Evolutionary conservation across 768 basidiomycete genomes (phyloP).

Genomic region (Pleurotus pulmonarius): DNA sequence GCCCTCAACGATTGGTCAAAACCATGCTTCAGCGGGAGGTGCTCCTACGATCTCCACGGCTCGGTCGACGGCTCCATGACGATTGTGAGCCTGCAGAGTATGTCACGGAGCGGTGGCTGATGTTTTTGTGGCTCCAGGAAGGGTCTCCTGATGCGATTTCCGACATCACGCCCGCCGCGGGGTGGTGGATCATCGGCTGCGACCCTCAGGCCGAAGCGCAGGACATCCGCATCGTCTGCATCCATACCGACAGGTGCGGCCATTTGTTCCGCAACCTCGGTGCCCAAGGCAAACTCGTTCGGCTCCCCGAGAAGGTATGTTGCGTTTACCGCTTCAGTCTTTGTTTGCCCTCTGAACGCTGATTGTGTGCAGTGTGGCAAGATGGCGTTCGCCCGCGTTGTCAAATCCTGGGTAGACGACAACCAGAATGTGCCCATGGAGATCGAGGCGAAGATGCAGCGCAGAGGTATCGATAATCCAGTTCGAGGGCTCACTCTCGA

Average conservation of each 20-base stretch:
- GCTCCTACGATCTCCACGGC: conserved; percentile 3
- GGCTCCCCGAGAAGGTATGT: conserved; percentile 48
- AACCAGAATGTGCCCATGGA: conserved; percentile 38
- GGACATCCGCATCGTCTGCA: conserved; percentile 2
- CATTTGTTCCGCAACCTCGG: conserved; percentile 34
- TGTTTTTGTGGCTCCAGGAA: neutral
- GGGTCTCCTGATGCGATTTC: conserved; percentile 3
- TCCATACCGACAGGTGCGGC: conserved; percentile 21
- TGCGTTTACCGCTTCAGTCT: conserved; percentile 20
- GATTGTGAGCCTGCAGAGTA: neutral
- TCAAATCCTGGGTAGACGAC: conserved; percentile 33
- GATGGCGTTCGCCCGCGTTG: conserved; percentile 37
- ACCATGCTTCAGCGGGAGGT: conserved; percentile 1
- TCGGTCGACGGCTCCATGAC: neutral
- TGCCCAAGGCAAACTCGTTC: conserved; percentile 45
- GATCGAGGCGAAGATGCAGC: conserved; percentile 20
- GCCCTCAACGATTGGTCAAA: conserved; percentile 6
- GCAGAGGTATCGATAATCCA: conserved; percentile 25
- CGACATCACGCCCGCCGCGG: conserved; percentile 3
- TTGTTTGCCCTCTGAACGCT: conserved; percentile 11
- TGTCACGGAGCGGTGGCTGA: neutral
- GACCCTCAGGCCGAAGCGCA: conserved; percentile 4
- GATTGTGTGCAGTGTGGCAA: conserved; percentile 29
- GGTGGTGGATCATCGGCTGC: conserved; percentile 7
- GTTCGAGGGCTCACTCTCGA: conserved; percentile 39